Percentiles rank a stretch among this genome's conserved stretches.
Conservation (phyloP, 768 basidiomycete genomes). For the Lentinula lateritia region DNA sequence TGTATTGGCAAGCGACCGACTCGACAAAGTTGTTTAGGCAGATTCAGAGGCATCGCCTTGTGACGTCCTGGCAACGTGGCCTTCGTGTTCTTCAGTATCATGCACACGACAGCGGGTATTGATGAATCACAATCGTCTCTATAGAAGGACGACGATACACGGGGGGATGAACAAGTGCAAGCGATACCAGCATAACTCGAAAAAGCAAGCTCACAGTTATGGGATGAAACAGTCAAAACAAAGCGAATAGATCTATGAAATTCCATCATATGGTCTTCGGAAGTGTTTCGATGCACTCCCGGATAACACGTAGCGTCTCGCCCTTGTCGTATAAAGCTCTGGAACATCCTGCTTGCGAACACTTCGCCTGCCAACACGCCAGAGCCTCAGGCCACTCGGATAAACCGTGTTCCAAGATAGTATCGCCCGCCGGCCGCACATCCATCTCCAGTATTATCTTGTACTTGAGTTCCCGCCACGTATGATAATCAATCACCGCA, state of each 20-base stretch:
- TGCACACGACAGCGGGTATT: not conserved
- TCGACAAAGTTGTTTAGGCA: no score
- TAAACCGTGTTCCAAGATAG: slow-evolving; percentile 43
- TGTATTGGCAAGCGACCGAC: no score
- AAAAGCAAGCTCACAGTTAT: not conserved
- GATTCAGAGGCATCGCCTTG: no score
- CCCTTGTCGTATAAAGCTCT: slow-evolving; percentile 52
- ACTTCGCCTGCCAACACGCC: slow-evolving; percentile 57
- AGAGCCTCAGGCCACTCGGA: slow-evolving; percentile 52
- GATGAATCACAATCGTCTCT: not conserved
- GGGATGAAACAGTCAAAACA: not conserved
- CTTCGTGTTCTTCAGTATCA: no score
- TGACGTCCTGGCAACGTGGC: no score
- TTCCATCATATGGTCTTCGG: slow-evolving; percentile 25
- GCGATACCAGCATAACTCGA: not conserved
- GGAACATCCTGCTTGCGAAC: slow-evolving; percentile 36
- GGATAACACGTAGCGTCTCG: slow-evolving; percentile 47
- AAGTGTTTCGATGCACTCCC: slow-evolving; percentile 46
- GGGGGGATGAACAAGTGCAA: not conserved
- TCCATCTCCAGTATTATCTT: slow-evolving; percentile 56
- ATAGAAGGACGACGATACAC: not conserved
- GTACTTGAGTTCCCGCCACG: slow-evolving; percentile 62
- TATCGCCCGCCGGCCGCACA: slow-evolving; percentile 52
- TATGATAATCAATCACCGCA: slow-evolving; percentile 44
- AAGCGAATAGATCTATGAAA: no score